Evolutionary conservation across 768 basidiomycete species (phyloP), one percentile per base, ranked within the genome.

Genomic region (Termitomyces sp.): DNA sequence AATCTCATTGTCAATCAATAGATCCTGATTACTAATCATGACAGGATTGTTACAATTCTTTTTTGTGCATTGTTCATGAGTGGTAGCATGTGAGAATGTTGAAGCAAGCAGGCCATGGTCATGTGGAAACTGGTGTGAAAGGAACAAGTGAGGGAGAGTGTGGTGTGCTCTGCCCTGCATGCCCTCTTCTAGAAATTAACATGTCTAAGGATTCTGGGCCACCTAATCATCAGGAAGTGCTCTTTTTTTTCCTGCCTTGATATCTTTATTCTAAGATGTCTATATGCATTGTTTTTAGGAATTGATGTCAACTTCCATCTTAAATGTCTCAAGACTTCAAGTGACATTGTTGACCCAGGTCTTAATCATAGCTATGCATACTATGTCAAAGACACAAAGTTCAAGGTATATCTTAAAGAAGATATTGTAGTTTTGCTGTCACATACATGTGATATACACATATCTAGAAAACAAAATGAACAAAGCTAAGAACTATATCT

Each of bases 91-190:
- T 68, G 3, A 57, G 51, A 56, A 55, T 63, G 54, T 52, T 65
- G 8, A 67, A 68, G 49, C 61, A 61, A 14, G 61, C 54, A 0
- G 68, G 62, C 4, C 34, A 60, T 6, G 64, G 59, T 4, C 62
- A 68, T 52, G 64, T 56, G n/a, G 19, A 53, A 0, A 34, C 17
- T 6, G 66, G 66, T n/a, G 45, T 62, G 14, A 40, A 14, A 10
- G 53, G n/a, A 4, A 67, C 64, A 5, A 27, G 57, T 17, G 25
- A 29, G 3, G 66, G 66, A n/a, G n/a, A n/a, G n/a, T n/a, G n/a
- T n/a, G n/a, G n/a, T n/a, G n/a, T n/a, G n/a, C 31, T 59, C 25
- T 72, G 71, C 35, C 66, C 66, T 12, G 64, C 63, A 3, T 71
- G 68, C 56, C 69, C 69, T 0, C 62, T 69, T 11, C 70, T 65